Conservation (phyloP, 2,329 filamentous ascomycete genomes). For the Hirsutella minnesotensis region DNA sequence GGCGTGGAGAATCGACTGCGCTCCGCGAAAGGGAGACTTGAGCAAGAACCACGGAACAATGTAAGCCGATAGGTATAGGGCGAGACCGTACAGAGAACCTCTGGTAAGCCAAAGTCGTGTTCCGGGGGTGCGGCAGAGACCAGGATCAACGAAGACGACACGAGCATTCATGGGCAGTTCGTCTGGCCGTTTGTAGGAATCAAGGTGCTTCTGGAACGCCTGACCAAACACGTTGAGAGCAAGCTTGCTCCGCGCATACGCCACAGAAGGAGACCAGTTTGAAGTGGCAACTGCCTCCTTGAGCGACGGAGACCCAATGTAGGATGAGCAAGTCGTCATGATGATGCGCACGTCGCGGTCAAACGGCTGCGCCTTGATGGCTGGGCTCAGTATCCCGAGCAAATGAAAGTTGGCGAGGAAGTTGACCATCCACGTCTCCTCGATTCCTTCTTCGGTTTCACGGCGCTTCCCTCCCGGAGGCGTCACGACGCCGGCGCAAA, state of each 20-base stretch:
- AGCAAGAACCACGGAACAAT: conserved; percentile 76
- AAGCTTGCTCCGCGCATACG: conserved; percentile 58
- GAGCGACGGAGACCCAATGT: conserved; percentile 65
- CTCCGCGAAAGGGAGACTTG: conserved; percentile 72
- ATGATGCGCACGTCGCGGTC: conserved; percentile 88
- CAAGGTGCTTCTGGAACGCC: conserved; percentile 86
- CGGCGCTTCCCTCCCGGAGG: conserved; percentile 49
- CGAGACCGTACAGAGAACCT: conserved; percentile 69
- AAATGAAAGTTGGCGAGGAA: conserved; percentile 94
- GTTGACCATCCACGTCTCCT: conserved; percentile 88
- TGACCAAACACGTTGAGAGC: conserved; percentile 82
- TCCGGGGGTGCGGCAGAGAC: conserved; percentile 72
- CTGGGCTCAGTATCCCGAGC: conserved; percentile 80
- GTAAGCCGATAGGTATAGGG: conserved; percentile 67
- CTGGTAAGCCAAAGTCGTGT: conserved; percentile 78
- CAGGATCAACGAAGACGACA: conserved; percentile 80
- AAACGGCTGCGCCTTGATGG: conserved; percentile 79
- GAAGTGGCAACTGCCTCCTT: conserved; percentile 37
- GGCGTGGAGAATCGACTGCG: conserved; percentile 77
- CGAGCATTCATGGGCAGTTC: conserved; percentile 69
- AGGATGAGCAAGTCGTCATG: conserved; percentile 76
- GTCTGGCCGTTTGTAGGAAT: conserved; percentile 74
- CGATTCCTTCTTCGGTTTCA: conserved; percentile 67
- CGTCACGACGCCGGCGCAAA: conserved; percentile 72
- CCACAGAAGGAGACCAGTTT: conserved; percentile 41